Evolutionary conservation across 345 rosid species (phyloP).

Genomic region (Raphanus sativus): DNA sequence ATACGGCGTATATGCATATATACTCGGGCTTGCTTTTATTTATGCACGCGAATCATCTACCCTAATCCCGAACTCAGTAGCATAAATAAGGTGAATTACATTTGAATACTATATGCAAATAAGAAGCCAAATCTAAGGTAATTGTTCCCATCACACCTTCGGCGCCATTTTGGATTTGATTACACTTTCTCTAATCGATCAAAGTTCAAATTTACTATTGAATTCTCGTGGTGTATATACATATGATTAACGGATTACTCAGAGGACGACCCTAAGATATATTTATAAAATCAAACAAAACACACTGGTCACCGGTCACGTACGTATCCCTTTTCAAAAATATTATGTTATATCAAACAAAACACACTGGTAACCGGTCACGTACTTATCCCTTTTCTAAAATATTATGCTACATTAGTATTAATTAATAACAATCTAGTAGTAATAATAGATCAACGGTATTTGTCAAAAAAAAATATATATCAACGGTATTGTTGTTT

Average conservation of each 20-base stretch:
- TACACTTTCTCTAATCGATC: background rate
- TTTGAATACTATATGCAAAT: background rate
- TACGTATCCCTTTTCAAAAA: background rate
- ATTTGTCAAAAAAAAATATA: too few species aligned
- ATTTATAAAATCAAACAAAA: background rate
- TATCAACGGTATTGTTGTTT: too few species aligned
- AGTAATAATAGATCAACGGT: too few species aligned
- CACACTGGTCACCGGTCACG: background rate
- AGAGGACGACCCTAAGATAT: background rate
- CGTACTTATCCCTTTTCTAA: too few species aligned
- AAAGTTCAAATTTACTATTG: background rate
- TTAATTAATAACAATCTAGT: too few species aligned
- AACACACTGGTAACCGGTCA: too few species aligned
- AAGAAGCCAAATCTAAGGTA: slow-evolving; percentile 1
- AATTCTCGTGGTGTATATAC: background rate
- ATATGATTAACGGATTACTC: background rate
- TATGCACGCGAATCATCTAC: background rate
- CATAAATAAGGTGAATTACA: background rate
- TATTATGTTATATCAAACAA: background rate
- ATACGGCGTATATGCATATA: background rate
- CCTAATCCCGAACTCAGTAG: background rate
- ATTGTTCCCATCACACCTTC: background rate
- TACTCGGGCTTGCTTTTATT: background rate
- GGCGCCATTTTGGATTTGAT: background rate
- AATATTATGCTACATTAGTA: too few species aligned